These are phyloP conservation scores for Russula sp. DNA, from an alignment of 768 basidiomycete species.

Conservation along the genomic window DNA sequence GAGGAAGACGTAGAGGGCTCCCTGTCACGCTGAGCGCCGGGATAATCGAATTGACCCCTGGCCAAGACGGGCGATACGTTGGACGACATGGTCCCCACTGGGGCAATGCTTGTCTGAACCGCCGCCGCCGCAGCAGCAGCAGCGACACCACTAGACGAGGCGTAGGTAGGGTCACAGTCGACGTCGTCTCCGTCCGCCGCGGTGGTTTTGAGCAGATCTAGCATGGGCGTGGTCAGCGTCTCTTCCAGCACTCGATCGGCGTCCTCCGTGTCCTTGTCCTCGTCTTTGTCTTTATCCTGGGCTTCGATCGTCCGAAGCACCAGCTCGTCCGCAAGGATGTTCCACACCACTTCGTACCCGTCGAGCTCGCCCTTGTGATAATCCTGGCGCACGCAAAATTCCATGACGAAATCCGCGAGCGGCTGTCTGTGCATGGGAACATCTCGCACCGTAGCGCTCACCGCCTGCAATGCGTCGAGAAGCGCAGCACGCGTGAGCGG, in stretches of 20 bases:
- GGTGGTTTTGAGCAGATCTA: slow-evolving; percentile 16
- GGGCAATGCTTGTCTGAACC: background rate
- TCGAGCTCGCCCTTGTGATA: slow-evolving; percentile 13
- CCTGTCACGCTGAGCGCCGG: slow-evolving; percentile 32
- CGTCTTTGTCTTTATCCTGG: slow-evolving; percentile 43
- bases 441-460: slow-evolving; percentile 62
- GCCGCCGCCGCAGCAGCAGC: background rate
- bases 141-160: too few species aligned
- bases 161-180: slow-evolving; percentile 14
- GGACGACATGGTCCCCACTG: slow-evolving; percentile 21
- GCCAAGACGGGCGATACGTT: slow-evolving; percentile 48
- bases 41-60: slow-evolving; percentile 51
- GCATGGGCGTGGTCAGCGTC: slow-evolving; percentile 12
- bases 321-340: slow-evolving; percentile 24
- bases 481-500: slow-evolving; percentile 49
- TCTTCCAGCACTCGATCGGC: slow-evolving; percentile 5
- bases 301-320: slow-evolving; percentile 26
- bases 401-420: slow-evolving; percentile 46
- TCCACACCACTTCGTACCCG: slow-evolving; percentile 22
- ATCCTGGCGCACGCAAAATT: slow-evolving; percentile 37
- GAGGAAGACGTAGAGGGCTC: slow-evolving; percentile 28
- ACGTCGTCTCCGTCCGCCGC: slow-evolving; percentile 8
- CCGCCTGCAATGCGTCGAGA: slow-evolving; percentile 48
- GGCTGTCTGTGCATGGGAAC: slow-evolving; percentile 56
- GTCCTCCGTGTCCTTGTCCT: slow-evolving; percentile 27